Evolutionary conservation across 352 stramenopile genomes (phyloP).

Genomic region (Phytophthora pini): DNA sequence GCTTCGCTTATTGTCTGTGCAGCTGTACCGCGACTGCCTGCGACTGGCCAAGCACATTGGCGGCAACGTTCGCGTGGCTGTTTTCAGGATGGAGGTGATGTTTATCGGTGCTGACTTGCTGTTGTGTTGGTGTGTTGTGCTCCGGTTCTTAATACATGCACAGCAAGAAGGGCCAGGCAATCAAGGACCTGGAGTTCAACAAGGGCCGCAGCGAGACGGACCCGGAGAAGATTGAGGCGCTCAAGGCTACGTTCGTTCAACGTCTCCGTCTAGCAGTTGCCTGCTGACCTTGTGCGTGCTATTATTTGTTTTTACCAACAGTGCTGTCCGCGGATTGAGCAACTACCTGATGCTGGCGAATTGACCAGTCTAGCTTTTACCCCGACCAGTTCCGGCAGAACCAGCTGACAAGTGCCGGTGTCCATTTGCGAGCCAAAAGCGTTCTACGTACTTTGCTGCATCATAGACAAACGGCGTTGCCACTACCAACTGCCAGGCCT

Average conservation of each 20-base stretch:
- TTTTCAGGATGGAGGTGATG: not conserved
- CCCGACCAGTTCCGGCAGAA: too few relatives aligned
- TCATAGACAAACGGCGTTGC: too few relatives aligned
- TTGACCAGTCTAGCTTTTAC: conserved; percentile 12
- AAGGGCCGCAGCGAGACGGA: conserved; percentile 82
- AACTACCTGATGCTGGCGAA: conserved; percentile 91
- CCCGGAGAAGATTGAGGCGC: conserved; percentile 80
- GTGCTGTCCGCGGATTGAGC: conserved; percentile 80
- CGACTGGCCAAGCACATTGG: conserved; percentile 89
- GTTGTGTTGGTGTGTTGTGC: conserved; percentile 3
- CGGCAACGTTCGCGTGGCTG: conserved; percentile 60
- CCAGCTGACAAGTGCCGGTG: too few relatives aligned
- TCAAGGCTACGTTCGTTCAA: conserved; percentile 81
- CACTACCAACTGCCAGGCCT: too few relatives aligned
- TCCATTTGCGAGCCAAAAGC: too few relatives aligned
- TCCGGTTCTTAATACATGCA: conserved; percentile 19
- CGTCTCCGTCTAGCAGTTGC: not conserved
- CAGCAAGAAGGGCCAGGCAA: conserved; percentile 87
- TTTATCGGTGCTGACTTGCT: conserved; percentile 7
- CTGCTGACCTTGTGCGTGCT: too few relatives aligned
- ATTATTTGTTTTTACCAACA: conserved; percentile 22
- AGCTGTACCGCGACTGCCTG: conserved; percentile 89
- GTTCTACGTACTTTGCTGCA: too few relatives aligned
- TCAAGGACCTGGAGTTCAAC: conserved; percentile 80
- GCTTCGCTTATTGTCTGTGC: not conserved